phyloP scores from a whole-genome alignment of 2,329 filamentous ascomycete species.

The Ploettnerulaceae sp. region DNA sequence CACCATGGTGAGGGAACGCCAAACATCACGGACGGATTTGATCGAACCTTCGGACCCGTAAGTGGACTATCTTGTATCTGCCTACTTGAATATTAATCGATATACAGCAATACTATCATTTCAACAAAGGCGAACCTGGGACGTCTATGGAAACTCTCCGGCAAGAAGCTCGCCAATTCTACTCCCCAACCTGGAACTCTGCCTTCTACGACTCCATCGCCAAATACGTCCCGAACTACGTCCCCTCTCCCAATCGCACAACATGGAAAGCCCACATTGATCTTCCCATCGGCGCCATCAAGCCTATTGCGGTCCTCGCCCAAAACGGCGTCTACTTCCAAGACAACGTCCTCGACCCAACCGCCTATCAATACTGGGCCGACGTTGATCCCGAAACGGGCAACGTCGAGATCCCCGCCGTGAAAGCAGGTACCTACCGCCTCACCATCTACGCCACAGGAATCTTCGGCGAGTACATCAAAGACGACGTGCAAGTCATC shows the following conservation, averaged over 20 bases:
- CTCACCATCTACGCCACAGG: slow-evolving; percentile 59
- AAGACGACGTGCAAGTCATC: slow-evolving; percentile 44
- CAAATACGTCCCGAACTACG: slow-evolving; percentile 53
- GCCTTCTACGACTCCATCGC: slow-evolving; percentile 62
- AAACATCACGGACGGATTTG: slow-evolving; percentile 60
- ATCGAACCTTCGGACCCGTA: slow-evolving; percentile 57
- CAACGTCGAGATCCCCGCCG: slow-evolving; percentile 45
- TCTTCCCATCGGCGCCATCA: slow-evolving; percentile 47
- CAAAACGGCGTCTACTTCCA: slow-evolving; percentile 50
- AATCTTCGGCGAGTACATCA: slow-evolving; percentile 54
- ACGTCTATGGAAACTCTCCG: slow-evolving; percentile 45
- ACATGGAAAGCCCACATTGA: slow-evolving; percentile 46
- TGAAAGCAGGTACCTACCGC: slow-evolving; percentile 55
- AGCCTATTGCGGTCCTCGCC: slow-evolving; percentile 51
- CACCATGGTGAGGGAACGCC: slow-evolving; percentile 59
- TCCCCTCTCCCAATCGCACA: slow-evolving; percentile 47
- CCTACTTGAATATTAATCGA: not conserved
- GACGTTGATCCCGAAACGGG: slow-evolving; percentile 43
- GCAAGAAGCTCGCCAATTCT: slow-evolving; percentile 49
- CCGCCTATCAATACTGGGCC: slow-evolving; percentile 60
- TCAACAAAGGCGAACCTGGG: slow-evolving; percentile 50
- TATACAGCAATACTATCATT: slow-evolving; percentile 52
- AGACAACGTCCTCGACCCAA: slow-evolving; percentile 50
- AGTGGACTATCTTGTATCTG: slow-evolving; percentile 5
- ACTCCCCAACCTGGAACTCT: slow-evolving; percentile 49